Conservation (phyloP, 179 eudicot species). For the Beta corolliflora region DNA sequence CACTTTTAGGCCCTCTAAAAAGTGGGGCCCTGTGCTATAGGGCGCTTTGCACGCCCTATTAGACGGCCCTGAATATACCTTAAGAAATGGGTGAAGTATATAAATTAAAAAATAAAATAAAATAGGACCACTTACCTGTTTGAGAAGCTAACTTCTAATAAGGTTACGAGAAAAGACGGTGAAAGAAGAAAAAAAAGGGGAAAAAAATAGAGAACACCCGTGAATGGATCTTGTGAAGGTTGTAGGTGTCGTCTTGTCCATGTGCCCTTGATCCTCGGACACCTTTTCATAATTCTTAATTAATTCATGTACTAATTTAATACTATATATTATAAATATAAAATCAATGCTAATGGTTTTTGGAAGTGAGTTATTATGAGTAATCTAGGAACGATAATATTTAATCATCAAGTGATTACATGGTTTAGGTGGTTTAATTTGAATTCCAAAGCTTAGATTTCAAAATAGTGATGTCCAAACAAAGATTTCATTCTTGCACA, state of each 20-base stretch:
- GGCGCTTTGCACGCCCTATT: no score
- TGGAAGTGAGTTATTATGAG: neutral
- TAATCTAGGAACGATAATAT: neutral
- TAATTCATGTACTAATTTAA: neutral
- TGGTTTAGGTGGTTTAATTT: conserved; percentile 2
- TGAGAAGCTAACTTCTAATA: neutral
- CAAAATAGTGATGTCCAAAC: neutral
- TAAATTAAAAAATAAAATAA: neutral
- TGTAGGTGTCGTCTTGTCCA: conserved; percentile 17
- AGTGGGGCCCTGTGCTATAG: no score
- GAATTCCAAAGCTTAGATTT: neutral
- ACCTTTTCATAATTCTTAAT: neutral
- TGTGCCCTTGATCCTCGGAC: conserved; percentile 25
- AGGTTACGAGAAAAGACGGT: neutral
- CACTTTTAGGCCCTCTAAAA: no score
- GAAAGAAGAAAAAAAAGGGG: neutral
- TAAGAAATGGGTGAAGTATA: neutral
- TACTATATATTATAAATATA: neutral
- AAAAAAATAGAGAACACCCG: conserved; percentile 26
- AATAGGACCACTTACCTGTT: conserved; percentile 11
- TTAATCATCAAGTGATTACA: neutral
- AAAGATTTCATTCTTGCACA: conserved; percentile 1
- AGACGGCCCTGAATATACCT: no score
- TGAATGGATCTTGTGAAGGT: conserved; percentile 32
- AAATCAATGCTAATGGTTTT: neutral